These are phyloP conservation scores for Luzula sylvatica DNA, from an alignment of 176 grass and related monocot species.

Conservation along the genomic window DNA sequence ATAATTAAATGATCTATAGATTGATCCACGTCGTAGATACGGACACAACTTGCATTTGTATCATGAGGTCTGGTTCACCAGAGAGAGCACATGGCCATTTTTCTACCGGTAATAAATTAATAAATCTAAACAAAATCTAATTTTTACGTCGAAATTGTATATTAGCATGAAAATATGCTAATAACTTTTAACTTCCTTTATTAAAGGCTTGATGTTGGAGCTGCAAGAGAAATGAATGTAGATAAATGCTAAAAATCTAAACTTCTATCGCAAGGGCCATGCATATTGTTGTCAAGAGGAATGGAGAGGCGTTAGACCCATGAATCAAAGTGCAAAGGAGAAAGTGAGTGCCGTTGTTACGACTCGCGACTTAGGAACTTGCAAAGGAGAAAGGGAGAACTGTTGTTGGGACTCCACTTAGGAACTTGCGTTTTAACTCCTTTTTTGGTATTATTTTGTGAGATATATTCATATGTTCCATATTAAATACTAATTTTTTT, in stretches of 20 bases:
- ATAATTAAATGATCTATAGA: slow-evolving; percentile 28
- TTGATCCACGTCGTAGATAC: slow-evolving; percentile 90
- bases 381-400: no score
- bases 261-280: slow-evolving; percentile 50
- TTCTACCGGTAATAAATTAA: slow-evolving; percentile 66
- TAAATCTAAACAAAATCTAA: background rate
- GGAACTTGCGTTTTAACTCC: no score
- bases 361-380: no score
- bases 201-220: slow-evolving; percentile 64
- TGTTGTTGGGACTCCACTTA: no score
- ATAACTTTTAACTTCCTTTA: background rate
- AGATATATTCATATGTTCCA: no score
- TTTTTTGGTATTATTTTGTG: no score
- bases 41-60: slow-evolving; percentile 92
- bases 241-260: slow-evolving; percentile 59
- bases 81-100: slow-evolving; percentile 72
- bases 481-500: no score
- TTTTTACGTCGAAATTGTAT: background rate
- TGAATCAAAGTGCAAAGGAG: no score
- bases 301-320: no score
- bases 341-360: no score
- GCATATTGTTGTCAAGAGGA: no score
- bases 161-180: background rate
- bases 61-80: slow-evolving; percentile 74
- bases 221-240: slow-evolving; percentile 42